These are phyloP conservation scores for Podila verticillata DNA, from an alignment of 192 early-diverging fungal genomes.

Conservation along the genomic window DNA sequence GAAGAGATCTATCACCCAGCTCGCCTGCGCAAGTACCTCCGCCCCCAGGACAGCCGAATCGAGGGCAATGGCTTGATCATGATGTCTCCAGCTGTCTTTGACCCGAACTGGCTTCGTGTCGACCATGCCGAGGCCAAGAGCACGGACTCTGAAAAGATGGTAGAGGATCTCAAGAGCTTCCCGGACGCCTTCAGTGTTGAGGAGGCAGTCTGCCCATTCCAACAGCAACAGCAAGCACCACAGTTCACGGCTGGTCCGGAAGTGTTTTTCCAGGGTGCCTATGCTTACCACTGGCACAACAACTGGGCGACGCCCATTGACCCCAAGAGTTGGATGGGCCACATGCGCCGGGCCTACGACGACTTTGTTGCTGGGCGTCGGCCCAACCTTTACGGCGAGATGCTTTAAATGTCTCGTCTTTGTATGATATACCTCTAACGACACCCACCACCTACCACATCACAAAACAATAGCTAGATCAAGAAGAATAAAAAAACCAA, in stretches of 20 bases:
- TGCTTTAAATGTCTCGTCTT: conserved; percentile 2
- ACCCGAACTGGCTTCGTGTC: conserved; percentile 46
- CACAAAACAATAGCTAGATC: background rate
- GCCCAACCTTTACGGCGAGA: conserved; percentile 48
- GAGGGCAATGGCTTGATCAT: conserved; percentile 40
- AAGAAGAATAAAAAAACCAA: background rate
- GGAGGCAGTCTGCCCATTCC: conserved; percentile 23
- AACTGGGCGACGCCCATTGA: conserved; percentile 27
- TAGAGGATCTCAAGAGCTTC: conserved; percentile 31
- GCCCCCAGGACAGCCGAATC: conserved; percentile 11
- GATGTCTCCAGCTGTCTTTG: conserved; percentile 46
- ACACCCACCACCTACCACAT: background rate
- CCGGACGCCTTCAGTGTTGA: conserved; percentile 15
- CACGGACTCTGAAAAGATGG: conserved; percentile 17
- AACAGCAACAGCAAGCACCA: background rate
- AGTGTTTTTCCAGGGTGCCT: conserved; percentile 41
- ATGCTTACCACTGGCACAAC: conserved; percentile 54
- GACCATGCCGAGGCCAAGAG: conserved; percentile 23
- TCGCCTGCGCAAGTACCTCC: conserved; percentile 33
- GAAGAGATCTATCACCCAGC: conserved; percentile 50
- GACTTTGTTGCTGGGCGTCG: conserved; percentile 33
- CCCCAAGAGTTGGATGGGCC: conserved; percentile 44
- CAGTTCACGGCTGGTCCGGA: conserved; percentile 32
- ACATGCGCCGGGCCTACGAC: conserved; percentile 30
- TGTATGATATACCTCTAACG: background rate